Conservation (phyloP, 805 yeast genomes). For the Naumovozyma dairenensis region DNA sequence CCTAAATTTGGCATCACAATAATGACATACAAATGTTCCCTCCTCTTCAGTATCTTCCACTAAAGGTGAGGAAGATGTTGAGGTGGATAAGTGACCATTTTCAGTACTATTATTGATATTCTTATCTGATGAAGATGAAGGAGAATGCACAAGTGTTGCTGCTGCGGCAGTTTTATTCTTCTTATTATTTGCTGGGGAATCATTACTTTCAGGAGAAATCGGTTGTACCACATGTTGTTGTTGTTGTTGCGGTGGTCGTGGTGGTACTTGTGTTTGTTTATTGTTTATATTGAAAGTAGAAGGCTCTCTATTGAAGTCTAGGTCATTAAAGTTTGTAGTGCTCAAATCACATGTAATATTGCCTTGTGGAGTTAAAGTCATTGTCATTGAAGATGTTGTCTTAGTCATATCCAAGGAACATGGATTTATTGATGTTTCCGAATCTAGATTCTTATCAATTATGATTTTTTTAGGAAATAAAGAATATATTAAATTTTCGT, state of each 20-base stretch:
- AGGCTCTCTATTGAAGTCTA: too few species aligned
- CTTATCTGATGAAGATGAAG: not conserved
- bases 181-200: constrained; percentile 10
- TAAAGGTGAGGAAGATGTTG: constrained; percentile 2
- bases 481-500: not conserved
- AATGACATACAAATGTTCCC: constrained; percentile 46
- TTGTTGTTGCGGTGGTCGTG: constrained; percentile 1
- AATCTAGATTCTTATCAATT: constrained; percentile 12
- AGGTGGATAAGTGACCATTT: not conserved
- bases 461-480: constrained; percentile 20
- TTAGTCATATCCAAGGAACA: constrained; percentile 20
- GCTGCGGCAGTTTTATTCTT: constrained; percentile 3
- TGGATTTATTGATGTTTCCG: constrained; percentile 17
- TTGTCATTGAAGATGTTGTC: constrained; percentile 18
- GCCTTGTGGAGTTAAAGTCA: constrained; percentile 18
- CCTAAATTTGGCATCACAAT: constrained; percentile 68
- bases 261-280: constrained; percentile 1
- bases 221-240: constrained; percentile 6
- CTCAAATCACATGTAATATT: constrained; percentile 13
- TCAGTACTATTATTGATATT: not conserved
- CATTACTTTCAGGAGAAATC: constrained; percentile 18
- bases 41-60: constrained; percentile 3
- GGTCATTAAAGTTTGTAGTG: too few species aligned
- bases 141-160: not conserved
- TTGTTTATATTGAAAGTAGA: not conserved